A percentile compares a stretch with the other conserved stretches of the same genome.
phyloP scores from a whole-genome alignment of 2,329 filamentous ascomycete genomes.

The Juglanconis oblonga region DNA sequence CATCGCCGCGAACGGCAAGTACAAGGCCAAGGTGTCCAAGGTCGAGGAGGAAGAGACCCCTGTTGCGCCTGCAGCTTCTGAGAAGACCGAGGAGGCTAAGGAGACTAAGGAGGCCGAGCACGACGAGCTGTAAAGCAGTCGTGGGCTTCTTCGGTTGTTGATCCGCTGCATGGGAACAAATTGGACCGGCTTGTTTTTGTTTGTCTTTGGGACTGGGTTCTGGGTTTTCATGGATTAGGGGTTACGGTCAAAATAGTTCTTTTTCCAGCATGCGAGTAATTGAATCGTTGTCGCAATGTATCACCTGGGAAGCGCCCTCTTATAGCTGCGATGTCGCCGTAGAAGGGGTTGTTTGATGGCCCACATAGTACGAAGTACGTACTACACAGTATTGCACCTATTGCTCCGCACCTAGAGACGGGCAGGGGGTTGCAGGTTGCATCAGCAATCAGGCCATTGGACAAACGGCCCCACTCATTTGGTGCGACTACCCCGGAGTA shows the following conservation, averaged over 20 bases:
- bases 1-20: conserved; percentile 91
- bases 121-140: conserved; percentile 69
- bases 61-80: conserved; percentile 49
- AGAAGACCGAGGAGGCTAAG: conserved; percentile 45
- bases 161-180: conserved; percentile 2
- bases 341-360: no score
- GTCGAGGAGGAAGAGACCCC: conserved; percentile 53
- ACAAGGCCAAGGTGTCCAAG: conserved; percentile 68
- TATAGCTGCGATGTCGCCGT: neutral
- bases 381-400: neutral
- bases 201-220: conserved; percentile 8
- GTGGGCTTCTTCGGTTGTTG: neutral
- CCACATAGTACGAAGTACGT: no score
- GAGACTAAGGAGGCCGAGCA: conserved; percentile 51
- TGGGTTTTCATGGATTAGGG: conserved; percentile 12
- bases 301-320: neutral
- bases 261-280: conserved; percentile 13
- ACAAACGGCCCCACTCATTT: neutral
- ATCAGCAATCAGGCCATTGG: conserved; percentile 10
- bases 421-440: neutral
- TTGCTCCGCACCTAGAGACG: neutral
- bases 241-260: conserved; percentile 17
- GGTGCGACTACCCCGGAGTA: neutral
- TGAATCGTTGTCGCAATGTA: conserved; percentile 4
- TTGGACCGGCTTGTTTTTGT: conserved; percentile 7